A percentile compares a stretch with the other conserved stretches of the same genome.
Evolutionary conservation across 139 green algal species (phyloP).

Genomic region (Chlorella ohadii): DNA sequence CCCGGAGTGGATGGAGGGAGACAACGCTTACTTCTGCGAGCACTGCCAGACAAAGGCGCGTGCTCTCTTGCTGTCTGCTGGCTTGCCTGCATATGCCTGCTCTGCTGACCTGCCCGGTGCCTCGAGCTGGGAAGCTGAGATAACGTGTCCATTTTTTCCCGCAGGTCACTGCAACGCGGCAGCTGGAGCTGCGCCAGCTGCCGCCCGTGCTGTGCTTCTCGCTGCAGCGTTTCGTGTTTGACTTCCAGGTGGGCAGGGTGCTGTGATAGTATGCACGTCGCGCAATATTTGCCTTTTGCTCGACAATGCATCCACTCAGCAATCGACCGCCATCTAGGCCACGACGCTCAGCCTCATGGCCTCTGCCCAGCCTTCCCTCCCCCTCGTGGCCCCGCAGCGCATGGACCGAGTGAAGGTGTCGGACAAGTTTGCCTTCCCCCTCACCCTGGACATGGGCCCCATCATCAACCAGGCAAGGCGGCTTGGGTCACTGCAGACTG

Average conservation of each 20-base stretch:
- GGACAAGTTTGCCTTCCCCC: slow-evolving; percentile 84
- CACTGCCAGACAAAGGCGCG: background rate
- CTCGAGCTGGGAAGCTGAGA: too few relatives aligned
- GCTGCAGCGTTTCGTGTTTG: slow-evolving; percentile 94
- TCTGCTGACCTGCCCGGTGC: too few relatives aligned
- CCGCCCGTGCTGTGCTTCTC: slow-evolving; percentile 87
- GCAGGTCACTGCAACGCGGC: slow-evolving; percentile 79
- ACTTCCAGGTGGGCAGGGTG: slow-evolving; percentile 69
- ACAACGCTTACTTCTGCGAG: slow-evolving; percentile 89
- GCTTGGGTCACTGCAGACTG: too few relatives aligned
- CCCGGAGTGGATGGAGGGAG: slow-evolving; percentile 77
- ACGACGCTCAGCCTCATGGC: too few relatives aligned
- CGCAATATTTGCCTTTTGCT: too few relatives aligned
- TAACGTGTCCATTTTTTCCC: too few relatives aligned
- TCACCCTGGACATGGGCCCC: slow-evolving; percentile 66
- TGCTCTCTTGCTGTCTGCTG: too few relatives aligned
- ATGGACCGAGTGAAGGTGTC: slow-evolving; percentile 83
- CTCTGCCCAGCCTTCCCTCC: background rate
- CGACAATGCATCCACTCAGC: too few relatives aligned
- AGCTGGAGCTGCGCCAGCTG: slow-evolving; percentile 68
- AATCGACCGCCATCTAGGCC: too few relatives aligned
- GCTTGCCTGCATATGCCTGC: too few relatives aligned
- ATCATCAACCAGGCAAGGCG: slow-evolving; percentile 11
- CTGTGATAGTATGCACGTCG: too few relatives aligned
- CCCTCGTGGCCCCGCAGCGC: slow-evolving; percentile 49